Conservation (phyloP, 108 stramenopile genomes). For the Discostella pseudostelligera region DNA sequence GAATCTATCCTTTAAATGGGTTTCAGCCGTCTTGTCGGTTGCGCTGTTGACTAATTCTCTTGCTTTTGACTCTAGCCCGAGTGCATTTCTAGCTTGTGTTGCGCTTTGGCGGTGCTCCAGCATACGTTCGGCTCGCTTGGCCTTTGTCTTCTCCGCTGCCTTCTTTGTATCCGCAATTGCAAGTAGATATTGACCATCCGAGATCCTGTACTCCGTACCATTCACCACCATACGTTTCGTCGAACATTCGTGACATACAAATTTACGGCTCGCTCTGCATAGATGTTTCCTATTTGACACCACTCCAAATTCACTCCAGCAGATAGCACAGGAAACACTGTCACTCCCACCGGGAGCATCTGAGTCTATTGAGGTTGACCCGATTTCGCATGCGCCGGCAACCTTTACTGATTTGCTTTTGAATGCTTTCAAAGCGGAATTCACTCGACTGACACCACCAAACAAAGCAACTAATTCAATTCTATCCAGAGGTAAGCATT, state of each 20-base stretch:
- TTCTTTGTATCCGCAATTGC: constrained; percentile 41
- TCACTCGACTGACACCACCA: constrained; percentile 49
- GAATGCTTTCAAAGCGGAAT: constrained; percentile 43
- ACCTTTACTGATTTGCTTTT: constrained; percentile 13
- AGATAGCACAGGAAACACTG: constrained; percentile 74
- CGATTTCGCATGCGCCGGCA: constrained; percentile 18
- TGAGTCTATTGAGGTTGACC: constrained; percentile 47
- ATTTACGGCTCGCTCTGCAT: constrained; percentile 64
- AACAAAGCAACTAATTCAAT: constrained; percentile 53
- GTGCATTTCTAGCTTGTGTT: constrained; percentile 15
- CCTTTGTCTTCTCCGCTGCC: neutral
- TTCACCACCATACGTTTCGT: constrained; percentile 57
- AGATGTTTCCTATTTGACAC: constrained; percentile 74
- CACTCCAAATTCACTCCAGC: constrained; percentile 79
- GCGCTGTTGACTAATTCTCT: constrained; percentile 1
- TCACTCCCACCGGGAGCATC: constrained; percentile 69
- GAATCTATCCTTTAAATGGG: constrained; percentile 40
- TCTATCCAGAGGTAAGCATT: constrained; percentile 46
- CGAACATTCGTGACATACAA: constrained; percentile 84
- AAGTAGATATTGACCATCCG: constrained; percentile 78
- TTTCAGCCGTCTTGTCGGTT: constrained; percentile 20
- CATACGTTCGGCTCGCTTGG: constrained; percentile 9
- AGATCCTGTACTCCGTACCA: constrained; percentile 61
- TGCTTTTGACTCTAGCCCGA: constrained; percentile 22
- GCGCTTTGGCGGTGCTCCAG: constrained; percentile 10